Percentiles rank a stretch among this genome's conserved stretches.
Conservation (phyloP, 768 basidiomycete species). For the Mycena indigotica region DNA sequence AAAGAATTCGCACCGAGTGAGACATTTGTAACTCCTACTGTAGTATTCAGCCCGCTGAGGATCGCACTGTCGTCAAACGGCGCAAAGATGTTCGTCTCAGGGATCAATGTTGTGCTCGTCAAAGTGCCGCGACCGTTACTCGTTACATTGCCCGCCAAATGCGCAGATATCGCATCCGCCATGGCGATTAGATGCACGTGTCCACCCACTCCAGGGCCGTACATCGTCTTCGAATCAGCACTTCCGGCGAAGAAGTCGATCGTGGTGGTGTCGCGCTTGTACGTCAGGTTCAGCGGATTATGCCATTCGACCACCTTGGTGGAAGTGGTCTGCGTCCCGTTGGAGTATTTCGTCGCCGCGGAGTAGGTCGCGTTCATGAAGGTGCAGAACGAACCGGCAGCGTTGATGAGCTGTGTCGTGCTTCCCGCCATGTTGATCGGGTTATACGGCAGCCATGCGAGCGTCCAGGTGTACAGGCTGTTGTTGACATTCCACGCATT, state of each 20-base stretch:
- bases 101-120: background rate
- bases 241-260: background rate
- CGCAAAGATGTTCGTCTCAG: constrained; percentile 8
- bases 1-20: constrained; percentile 1
- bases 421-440: constrained; percentile 1
- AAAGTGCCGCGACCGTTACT: background rate
- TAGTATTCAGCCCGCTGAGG: constrained; percentile 10
- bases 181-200: constrained; percentile 8
- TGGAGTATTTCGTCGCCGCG: constrained; percentile 3
- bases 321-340: constrained; percentile 3
- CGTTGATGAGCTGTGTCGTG: constrained; percentile 3
- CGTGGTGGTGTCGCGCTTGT: background rate
- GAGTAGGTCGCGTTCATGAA: constrained; percentile 10
- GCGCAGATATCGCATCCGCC: constrained; percentile 10
- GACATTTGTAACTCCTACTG: constrained; percentile 6
- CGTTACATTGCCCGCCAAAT: constrained; percentile 1
- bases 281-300: constrained; percentile 9
- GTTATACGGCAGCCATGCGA: constrained; percentile 6
- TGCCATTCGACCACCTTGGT: constrained; percentile 3
- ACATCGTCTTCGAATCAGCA: background rate
- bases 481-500: background rate
- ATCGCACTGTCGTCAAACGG: background rate
- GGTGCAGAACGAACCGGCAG: constrained; percentile 3
- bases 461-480: background rate
- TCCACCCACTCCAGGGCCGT: constrained; percentile 4